Conservation (phyloP, 495 filamentous ascomycete species). For the Aspergillus saccharolyticus region DNA sequence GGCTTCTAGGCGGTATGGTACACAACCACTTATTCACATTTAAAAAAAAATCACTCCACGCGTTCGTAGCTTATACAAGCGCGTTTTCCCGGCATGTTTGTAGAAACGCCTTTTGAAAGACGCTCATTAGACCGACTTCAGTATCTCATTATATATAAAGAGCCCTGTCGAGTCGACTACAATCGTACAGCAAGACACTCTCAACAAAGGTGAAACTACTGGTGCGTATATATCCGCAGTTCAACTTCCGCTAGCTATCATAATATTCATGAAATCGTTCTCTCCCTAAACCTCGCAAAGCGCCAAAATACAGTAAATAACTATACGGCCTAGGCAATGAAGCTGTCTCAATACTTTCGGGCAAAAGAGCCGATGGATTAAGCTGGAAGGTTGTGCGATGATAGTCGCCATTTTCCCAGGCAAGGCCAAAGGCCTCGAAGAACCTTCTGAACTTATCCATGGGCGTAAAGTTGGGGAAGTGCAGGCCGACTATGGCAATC, state of each 20-base stretch:
- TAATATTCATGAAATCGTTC: neutral
- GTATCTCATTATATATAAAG: no score
- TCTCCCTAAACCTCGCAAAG: slow-evolving; percentile 11
- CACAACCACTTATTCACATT: neutral
- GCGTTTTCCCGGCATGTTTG: no score
- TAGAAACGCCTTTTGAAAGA: no score
- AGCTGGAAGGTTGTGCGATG: slow-evolving; percentile 25
- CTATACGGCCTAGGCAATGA: slow-evolving; percentile 33
- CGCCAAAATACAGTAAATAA: slow-evolving; percentile 42
- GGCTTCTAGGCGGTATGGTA: no score
- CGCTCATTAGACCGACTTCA: no score
- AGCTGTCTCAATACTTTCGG: slow-evolving; percentile 7
- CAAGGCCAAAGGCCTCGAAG: slow-evolving; percentile 27
- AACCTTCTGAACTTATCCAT: slow-evolving; percentile 20
- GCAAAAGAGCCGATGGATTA: slow-evolving; percentile 10
- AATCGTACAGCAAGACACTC: no score
- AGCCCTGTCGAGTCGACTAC: no score
- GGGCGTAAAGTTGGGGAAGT: slow-evolving; percentile 24
- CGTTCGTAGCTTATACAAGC: no score
- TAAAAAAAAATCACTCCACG: neutral
- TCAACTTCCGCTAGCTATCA: neutral
- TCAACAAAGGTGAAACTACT: no score
- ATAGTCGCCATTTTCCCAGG: slow-evolving; percentile 36
- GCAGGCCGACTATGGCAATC: slow-evolving; percentile 26
- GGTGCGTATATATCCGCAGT: neutral